Percentiles rank a stretch among this genome's conserved stretches.
Conservation (phyloP, 331 rosid genomes). For the Telfairia occidentalis region DNA sequence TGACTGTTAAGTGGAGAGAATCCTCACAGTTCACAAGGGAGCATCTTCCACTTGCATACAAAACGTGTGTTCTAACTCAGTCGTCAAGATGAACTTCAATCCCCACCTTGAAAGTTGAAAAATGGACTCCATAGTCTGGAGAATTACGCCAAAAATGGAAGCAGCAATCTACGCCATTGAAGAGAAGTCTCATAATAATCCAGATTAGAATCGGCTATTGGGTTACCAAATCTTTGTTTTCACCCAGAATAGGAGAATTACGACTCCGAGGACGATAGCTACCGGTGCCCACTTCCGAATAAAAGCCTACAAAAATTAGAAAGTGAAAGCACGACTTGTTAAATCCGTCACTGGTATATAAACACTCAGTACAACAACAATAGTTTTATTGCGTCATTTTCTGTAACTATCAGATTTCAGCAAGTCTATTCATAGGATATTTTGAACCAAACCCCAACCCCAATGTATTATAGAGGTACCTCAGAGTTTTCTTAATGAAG, state of each 20-base stretch:
- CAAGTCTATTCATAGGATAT: no score
- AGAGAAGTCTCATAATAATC: slow-evolving; percentile 1
- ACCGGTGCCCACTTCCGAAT: slow-evolving; percentile 97
- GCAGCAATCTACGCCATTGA: neutral
- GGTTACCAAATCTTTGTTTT: slow-evolving; percentile 81
- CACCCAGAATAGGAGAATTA: slow-evolving; percentile 87
- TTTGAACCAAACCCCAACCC: neutral
- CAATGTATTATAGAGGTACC: neutral
- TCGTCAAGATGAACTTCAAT: neutral
- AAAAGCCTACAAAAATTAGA: slow-evolving; percentile 51
- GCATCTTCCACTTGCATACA: neutral
- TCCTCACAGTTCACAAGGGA: neutral
- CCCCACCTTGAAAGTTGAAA: neutral
- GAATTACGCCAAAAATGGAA: neutral
- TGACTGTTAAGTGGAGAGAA: neutral
- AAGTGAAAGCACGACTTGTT: neutral
- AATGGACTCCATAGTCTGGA: neutral
- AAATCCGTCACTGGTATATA: neutral
- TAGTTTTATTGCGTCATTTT: neutral
- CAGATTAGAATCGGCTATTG: neutral
- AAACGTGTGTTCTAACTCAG: neutral
- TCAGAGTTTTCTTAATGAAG: neutral
- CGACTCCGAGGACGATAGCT: slow-evolving; percentile 93
- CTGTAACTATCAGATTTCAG: neutral
- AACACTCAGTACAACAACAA: neutral